Conservation (phyloP, 2,329 filamentous ascomycete species). For the Kalmusia sp. region DNA sequence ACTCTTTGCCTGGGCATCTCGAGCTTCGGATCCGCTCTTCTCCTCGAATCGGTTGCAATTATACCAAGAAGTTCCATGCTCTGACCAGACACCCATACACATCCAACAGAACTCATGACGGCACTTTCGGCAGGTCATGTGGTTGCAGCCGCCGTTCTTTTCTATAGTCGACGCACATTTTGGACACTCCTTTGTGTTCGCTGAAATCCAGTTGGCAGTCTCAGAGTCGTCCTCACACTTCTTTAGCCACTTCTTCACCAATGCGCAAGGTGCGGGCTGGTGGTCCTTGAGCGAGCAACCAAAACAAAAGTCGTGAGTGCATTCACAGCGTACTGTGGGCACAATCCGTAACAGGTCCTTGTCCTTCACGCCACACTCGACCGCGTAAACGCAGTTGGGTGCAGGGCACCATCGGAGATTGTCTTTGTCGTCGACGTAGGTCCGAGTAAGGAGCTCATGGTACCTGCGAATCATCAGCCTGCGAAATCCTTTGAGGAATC, state of each 20-base stretch:
- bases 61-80: constrained; percentile 99
- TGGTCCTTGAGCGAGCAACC: constrained; percentile 90
- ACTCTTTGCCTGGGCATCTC: constrained; percentile 90
- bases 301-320: constrained; percentile 91
- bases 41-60: constrained; percentile 98
- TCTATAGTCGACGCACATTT: constrained; percentile 97
- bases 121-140: constrained; percentile 97
- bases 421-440: constrained; percentile 96
- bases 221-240: constrained; percentile 99
- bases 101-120: constrained; percentile 99
- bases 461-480: constrained; percentile 64
- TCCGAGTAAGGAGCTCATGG: constrained; percentile 84
- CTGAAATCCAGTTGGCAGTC: constrained; percentile 99
- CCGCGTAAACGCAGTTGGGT: constrained; percentile 92
- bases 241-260: constrained; percentile 96
- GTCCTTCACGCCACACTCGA: constrained; percentile 88
- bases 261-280: constrained; percentile 86
- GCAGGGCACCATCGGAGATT: constrained; percentile 97
- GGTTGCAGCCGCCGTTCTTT: constrained; percentile 98
- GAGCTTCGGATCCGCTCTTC: constrained; percentile 88
- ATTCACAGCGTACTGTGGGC: constrained; percentile 86
- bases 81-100: constrained; percentile 99
- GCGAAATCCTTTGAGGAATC: neutral
- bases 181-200: constrained; percentile 97
- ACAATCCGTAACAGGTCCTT: constrained; percentile 86